Evolutionary conservation across 345 rosid genomes (phyloP), one percentile per base, ranked within the genome.

Genomic region (Moringa oleifera): DNA sequence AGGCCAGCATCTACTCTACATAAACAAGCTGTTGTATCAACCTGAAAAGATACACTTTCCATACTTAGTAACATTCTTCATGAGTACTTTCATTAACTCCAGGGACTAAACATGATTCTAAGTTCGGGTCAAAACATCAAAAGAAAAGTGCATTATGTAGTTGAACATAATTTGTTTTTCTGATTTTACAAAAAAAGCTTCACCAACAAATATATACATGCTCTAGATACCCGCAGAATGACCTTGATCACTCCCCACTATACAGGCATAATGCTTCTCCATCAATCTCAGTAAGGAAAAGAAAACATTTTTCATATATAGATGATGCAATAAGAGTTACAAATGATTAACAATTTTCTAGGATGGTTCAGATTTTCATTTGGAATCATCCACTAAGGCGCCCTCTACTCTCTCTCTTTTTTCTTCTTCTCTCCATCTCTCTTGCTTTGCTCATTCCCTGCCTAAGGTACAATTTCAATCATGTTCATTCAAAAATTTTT

Each of bases 1-100:
- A 87, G 81, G 56, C 90, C 82, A 7, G 85, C 88, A 71, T 87
- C 94, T 46, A 84, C 94, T 75, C 88, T 77, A 72, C 94, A 87
- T 23, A 84, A 75, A 64, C 94, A 87, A 37, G 88, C 84, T 22
- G 90, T 87, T 9, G 89, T 72, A 69, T 87, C 94, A 49, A 87
- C 94, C 94, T 84, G 87, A 70, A 73, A 20, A 61, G 20, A 57
- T 50, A 67, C n/a, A 68, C 19, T 41, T 11, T 28, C 13, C 25
- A 59, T 41, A 24, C 58, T 63, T 61, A 54, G 28, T 51, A 19
- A 60, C 55, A 5, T 45, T 20, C 9, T 45, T 18, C 23, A 8
- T 13, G 20, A 22, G 31, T 17, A 58, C 16, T 4, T 23, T 19
- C 7, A 28, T 4, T 1, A 25, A n/a, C 41, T 31, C 12, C 31